Evolutionary conservation across 2,329 filamentous ascomycete genomes (phyloP).

Genomic region (Cladosporium velox): DNA sequence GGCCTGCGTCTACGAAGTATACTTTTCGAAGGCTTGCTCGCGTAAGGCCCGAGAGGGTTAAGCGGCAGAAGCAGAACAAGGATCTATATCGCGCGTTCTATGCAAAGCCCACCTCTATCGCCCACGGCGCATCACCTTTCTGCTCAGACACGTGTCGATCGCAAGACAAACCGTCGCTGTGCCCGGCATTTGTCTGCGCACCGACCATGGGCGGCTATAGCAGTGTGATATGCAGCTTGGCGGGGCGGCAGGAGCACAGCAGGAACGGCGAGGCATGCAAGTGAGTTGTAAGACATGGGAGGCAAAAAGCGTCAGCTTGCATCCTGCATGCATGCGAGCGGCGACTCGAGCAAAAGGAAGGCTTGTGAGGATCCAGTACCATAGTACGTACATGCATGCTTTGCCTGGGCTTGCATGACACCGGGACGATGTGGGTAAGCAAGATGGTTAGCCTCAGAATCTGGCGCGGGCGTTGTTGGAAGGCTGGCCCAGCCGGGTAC

Average conservation of each 20-base stretch:
- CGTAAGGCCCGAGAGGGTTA: not conserved
- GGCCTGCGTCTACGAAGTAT: not conserved
- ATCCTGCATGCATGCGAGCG: constrained; percentile 8
- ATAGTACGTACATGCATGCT: constrained; percentile 5
- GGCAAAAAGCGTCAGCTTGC: constrained; percentile 9
- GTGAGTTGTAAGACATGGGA: constrained; percentile 14
- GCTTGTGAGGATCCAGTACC: constrained; percentile 10
- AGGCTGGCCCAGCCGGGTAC: not conserved
- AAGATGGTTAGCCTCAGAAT: constrained; percentile 4
- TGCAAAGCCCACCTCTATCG: constrained; percentile 15
- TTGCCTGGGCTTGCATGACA: constrained; percentile 1
- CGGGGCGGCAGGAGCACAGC: constrained; percentile 1
- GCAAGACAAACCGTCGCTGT: not conserved
- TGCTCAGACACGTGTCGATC: constrained; percentile 22
- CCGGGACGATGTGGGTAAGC: constrained; percentile 1
- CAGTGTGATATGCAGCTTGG: constrained; percentile 1
- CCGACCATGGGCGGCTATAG: constrained; percentile 1
- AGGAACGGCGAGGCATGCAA: not conserved
- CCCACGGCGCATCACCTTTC: not conserved
- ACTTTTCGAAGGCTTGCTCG: not conserved
- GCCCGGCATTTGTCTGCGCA: constrained; percentile 10
- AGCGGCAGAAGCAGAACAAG: not conserved
- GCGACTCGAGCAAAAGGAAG: constrained; percentile 1
- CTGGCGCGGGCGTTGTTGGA: not conserved
- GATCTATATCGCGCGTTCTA: not conserved